Conservation (phyloP, 2,329 filamentous ascomycete species). For the Didymella arachidicola region DNA sequence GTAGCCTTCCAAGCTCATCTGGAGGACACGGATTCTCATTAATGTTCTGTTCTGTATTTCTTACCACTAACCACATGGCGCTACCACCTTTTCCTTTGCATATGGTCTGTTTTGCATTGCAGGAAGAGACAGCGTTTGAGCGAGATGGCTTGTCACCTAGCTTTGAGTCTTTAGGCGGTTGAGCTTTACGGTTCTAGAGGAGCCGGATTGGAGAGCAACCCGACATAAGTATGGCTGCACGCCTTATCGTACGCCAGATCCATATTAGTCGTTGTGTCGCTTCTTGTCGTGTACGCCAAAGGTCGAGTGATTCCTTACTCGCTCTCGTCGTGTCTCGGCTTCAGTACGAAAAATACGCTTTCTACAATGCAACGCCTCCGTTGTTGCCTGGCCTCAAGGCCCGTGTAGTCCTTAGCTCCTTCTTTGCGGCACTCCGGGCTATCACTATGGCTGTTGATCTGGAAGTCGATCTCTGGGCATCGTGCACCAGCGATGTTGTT, state of each 20-base stretch:
- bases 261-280: not conserved
- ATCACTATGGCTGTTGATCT: no score
- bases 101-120: not conserved
- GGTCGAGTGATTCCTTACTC: no score
- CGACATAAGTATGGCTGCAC: not conserved
- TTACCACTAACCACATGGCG: not conserved
- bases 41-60: not conserved
- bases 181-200: not conserved
- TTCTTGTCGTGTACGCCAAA: not conserved
- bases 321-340: no score
- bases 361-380: no score
- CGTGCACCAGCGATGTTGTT: no score
- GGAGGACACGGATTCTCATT: not conserved
- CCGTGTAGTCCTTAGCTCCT: no score
- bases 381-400: no score
- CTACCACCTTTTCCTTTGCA: not conserved
- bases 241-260: not conserved
- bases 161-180: no score
- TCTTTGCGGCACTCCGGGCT: no score
- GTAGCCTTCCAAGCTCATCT: not conserved
- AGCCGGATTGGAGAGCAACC: not conserved
- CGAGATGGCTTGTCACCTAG: no score
- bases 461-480: no score
- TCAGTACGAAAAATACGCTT: no score
- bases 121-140: not conserved